A percentile compares a stretch with the other conserved stretches of the same genome.
These are phyloP conservation scores for Ustilago cynodontis DNA, from an alignment of 1,284 basidiomycete species.

Conservation along the genomic window DNA sequence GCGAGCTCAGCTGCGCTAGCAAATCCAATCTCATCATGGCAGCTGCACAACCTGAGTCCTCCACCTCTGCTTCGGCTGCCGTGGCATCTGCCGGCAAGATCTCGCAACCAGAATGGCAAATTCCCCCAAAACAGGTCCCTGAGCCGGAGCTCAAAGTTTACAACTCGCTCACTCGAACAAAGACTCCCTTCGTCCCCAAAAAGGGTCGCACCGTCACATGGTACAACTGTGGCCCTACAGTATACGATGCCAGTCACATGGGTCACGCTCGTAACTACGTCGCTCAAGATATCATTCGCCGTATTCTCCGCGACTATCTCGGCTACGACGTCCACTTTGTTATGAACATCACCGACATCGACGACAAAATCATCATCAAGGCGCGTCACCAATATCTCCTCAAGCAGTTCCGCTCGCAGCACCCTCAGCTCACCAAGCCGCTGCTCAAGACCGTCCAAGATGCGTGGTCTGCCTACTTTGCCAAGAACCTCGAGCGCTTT, in stretches of 20 bases:
- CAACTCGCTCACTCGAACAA: slow-evolving; percentile 92
- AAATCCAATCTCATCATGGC: slow-evolving; percentile 45
- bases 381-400: slow-evolving; percentile 74
- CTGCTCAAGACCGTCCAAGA: slow-evolving; percentile 58
- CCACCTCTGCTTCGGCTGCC: slow-evolving; percentile 19
- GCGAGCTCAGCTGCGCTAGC: slow-evolving; percentile 41
- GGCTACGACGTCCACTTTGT: slow-evolving; percentile 98
- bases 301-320: slow-evolving; percentile 95
- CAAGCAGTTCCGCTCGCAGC: slow-evolving; percentile 63
- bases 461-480: slow-evolving; percentile 63
- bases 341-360: slow-evolving; percentile 99
- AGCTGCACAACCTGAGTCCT: slow-evolving; percentile 36
- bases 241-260: slow-evolving; percentile 98
- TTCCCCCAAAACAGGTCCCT: slow-evolving; percentile 36
- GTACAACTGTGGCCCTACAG: slow-evolving; percentile 99
- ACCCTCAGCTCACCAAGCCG: slow-evolving; percentile 50
- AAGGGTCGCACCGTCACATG: slow-evolving; percentile 91
- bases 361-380: slow-evolving; percentile 85
- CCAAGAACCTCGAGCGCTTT: slow-evolving; percentile 58
- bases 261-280: slow-evolving; percentile 99
- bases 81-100: slow-evolving; percentile 31
- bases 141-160: slow-evolving; percentile 80
- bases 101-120: slow-evolving; percentile 47
- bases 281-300: slow-evolving; percentile 92
- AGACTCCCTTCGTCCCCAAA: slow-evolving; percentile 81